These are phyloP conservation scores for Penicillium sp. DNA, from an alignment of 2,329 filamentous ascomycete genomes.

Conservation along the genomic window DNA sequence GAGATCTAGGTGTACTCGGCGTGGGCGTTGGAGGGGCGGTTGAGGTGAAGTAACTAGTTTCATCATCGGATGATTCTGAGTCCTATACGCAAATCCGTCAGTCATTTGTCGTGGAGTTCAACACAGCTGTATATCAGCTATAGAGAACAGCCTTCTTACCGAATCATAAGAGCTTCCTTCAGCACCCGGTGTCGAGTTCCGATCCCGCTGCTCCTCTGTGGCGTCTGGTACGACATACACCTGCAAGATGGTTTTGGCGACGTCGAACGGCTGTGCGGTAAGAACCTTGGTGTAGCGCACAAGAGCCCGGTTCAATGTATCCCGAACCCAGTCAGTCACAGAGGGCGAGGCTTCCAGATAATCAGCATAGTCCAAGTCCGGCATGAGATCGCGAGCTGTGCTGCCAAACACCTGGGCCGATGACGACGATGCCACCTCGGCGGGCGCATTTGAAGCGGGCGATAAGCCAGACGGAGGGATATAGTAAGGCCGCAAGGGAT, in stretches of 20 bases:
- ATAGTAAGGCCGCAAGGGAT: slow-evolving; percentile 55
- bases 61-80: slow-evolving; percentile 56
- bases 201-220: slow-evolving; percentile 26
- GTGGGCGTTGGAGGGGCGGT: slow-evolving; percentile 38
- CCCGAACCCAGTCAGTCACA: slow-evolving; percentile 63
- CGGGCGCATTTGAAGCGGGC: slow-evolving; percentile 30
- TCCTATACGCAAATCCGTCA: slow-evolving; percentile 21
- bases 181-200: slow-evolving; percentile 20
- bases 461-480: slow-evolving; percentile 56
- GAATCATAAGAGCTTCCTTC: slow-evolving; percentile 28
- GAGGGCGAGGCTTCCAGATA: slow-evolving; percentile 73
- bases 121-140: neutral
- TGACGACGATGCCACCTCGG: slow-evolving; percentile 29
- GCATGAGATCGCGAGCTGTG: slow-evolving; percentile 73
- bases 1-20: slow-evolving; percentile 34
- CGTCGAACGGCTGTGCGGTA: slow-evolving; percentile 91
- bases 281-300: slow-evolving; percentile 88
- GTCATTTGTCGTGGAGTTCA: neutral
- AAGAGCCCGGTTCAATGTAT: slow-evolving; percentile 71
- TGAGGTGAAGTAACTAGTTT: slow-evolving; percentile 76
- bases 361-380: slow-evolving; percentile 84
- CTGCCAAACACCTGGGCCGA: slow-evolving; percentile 47
- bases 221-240: slow-evolving; percentile 48
- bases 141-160: slow-evolving; percentile 12
- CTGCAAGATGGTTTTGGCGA: slow-evolving; percentile 87